Evolutionary conservation across 23 red algal genomes (phyloP).

Genomic region (Gracilariopsis chorda): DNA sequence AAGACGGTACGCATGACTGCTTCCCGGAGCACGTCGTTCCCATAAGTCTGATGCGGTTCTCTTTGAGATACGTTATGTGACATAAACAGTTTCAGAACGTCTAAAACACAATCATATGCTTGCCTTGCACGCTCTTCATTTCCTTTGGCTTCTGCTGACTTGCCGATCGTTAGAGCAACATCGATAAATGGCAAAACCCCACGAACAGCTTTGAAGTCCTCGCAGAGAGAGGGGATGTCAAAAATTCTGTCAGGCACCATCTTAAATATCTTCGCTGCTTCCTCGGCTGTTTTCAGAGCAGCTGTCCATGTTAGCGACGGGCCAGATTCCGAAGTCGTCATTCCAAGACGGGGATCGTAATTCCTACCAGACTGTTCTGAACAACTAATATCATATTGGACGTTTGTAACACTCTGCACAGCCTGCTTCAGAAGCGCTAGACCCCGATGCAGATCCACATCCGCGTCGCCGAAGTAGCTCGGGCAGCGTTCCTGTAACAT

Average conservation of each 20-base stretch:
- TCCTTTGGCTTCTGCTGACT: constrained; percentile 23
- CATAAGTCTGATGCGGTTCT: background rate
- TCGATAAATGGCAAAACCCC: constrained; percentile 31
- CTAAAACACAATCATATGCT: constrained; percentile 37
- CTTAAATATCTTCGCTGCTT: constrained; percentile 41
- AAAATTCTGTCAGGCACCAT: constrained; percentile 51
- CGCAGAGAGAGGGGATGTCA: constrained; percentile 52
- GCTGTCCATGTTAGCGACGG: background rate
- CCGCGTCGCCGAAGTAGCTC: constrained; percentile 68
- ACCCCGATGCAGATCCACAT: constrained; percentile 64
- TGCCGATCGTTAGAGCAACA: constrained; percentile 34
- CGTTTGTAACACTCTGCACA: constrained; percentile 1
- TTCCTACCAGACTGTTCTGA: background rate
- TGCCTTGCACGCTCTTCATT: constrained; percentile 25
- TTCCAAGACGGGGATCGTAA: constrained; percentile 20
- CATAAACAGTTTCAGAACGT: constrained; percentile 2
- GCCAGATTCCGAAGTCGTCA: background rate
- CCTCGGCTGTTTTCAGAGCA: constrained; percentile 30
- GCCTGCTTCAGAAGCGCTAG: constrained; percentile 62
- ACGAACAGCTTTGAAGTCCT: constrained; percentile 23
- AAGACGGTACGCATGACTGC: constrained; percentile 41
- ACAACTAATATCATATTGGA: background rate
- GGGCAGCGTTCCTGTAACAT: constrained; percentile 67
- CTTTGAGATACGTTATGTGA: too few relatives aligned
- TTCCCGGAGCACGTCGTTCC: background rate